These are phyloP conservation scores for Chernovozyma aurita DNA, from an alignment of 1,139 yeast species.

Conservation along the genomic window DNA sequence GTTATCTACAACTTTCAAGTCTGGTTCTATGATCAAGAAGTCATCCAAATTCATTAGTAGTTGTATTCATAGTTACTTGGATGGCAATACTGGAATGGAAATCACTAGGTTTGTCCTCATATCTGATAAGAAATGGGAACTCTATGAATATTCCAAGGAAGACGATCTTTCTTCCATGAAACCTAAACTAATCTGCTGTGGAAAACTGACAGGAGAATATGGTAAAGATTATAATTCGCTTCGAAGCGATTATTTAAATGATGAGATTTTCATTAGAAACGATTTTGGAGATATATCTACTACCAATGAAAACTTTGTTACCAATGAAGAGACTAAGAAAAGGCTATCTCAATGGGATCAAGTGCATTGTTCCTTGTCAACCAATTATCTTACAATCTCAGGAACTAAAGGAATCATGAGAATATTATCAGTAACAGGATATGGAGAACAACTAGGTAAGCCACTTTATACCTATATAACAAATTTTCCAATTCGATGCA, in stretches of 20 bases:
- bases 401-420: slow-evolving; percentile 73
- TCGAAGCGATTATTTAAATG: slow-evolving; percentile 16
- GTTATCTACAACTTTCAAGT: slow-evolving; percentile 28
- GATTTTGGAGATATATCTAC: slow-evolving; percentile 23
- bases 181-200: slow-evolving; percentile 64
- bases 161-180: slow-evolving; percentile 29
- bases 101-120: slow-evolving; percentile 60
- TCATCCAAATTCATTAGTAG: slow-evolving; percentile 47
- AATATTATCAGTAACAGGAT: slow-evolving; percentile 51
- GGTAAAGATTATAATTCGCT: slow-evolving; percentile 45
- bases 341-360: slow-evolving; percentile 55
- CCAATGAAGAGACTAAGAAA: slow-evolving; percentile 19
- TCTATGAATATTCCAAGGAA: slow-evolving; percentile 41
- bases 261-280: slow-evolving; percentile 27
- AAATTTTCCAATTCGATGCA: slow-evolving; percentile 73
- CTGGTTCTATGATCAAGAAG: slow-evolving; percentile 40
- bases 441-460: slow-evolving; percentile 42
- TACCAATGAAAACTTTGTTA: neutral
- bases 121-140: slow-evolving; percentile 68
- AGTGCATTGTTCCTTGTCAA: slow-evolving; percentile 60
- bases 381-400: slow-evolving; percentile 57
- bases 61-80: slow-evolving; percentile 50
- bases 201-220: slow-evolving; percentile 63
- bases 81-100: slow-evolving; percentile 36
- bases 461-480: slow-evolving; percentile 68